Evolutionary conservation across 208 protist genomes (phyloP), one percentile per base, ranked within the genome.

Genomic region (Novymonas esmeraldas): DNA sequence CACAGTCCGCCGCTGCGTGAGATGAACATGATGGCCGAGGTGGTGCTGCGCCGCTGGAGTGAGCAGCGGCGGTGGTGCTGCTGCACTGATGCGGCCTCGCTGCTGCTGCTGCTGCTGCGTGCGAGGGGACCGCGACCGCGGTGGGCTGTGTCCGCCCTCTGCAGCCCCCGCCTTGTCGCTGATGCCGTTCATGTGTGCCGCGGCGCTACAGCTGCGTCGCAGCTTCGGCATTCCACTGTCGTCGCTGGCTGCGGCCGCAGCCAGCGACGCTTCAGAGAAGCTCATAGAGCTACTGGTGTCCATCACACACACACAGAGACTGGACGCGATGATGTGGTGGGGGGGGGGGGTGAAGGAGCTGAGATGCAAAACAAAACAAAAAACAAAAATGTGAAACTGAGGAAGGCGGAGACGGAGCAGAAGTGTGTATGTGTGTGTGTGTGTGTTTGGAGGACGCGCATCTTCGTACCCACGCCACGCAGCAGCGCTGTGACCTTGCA

Each of bases 301-400:
- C 54, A 42, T 59, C 39, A 44, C 22, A 20, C 54, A 59, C 20
- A 59, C 29, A 13, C 6, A 44, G 14, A n/a, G 9, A 44, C n/a
- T 6, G 5, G 28, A 29, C 1, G 10, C 18, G 22, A 48, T 3
- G 18, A 48, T 22, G 18, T 2, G n/a, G 22, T 4, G 22, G 42
- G 11, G 18, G 0, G 42, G 18, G 6, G 42, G 45, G 28, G 22
- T 18, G 45, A 9, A 14, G 14, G 42, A 3, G 42, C 16, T 2
- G 22, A 14, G 22, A 50, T 51, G 46, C 14, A 38, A 29, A 20
- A 70, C 13, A 22, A 34, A 38, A 11, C 22, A 41, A 44, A 67
- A 62, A 67, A 20, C 49, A 45, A 77, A 67, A 46, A 68, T 20
- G 57, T 2, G 5, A 7, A 29, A 52, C n/a, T 18, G 7, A 20